These are phyloP conservation scores for Aspergillus ustus DNA, from an alignment of 2,329 filamentous ascomycete genomes.

Conservation along the genomic window DNA sequence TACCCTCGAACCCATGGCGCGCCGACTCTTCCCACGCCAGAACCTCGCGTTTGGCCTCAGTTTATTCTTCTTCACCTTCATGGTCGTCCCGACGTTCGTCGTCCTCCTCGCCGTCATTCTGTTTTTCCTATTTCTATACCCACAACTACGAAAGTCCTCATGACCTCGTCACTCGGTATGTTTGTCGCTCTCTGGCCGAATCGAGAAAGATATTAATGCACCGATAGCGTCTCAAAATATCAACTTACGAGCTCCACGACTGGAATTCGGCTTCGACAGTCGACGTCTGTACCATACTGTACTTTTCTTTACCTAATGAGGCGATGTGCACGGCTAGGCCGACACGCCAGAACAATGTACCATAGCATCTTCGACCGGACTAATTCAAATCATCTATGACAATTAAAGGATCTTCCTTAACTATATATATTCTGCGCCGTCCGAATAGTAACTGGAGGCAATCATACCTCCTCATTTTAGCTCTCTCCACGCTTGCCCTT, in stretches of 20 bases:
- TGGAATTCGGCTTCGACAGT: not conserved
- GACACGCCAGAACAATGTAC: not conserved
- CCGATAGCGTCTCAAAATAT: not conserved
- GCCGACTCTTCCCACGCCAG: conserved; percentile 33
- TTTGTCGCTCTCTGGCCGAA: not conserved
- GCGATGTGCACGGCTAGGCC: too few species aligned
- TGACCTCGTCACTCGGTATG: not conserved
- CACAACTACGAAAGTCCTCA: conserved; percentile 28
- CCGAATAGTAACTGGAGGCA: too few species aligned
- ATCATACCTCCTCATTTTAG: too few species aligned
- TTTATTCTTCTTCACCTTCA: conserved; percentile 39
- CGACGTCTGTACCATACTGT: not conserved
- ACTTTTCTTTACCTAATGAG: not conserved
- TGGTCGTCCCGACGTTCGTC: conserved; percentile 40
- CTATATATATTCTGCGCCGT: not conserved
- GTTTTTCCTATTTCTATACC: conserved; percentile 38
- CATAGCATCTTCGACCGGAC: not conserved
- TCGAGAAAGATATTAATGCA: not conserved
- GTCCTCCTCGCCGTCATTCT: conserved; percentile 37
- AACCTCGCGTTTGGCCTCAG: conserved; percentile 36
- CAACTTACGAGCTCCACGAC: not conserved
- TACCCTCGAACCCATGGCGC: conserved; percentile 33
- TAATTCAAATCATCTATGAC: not conserved
- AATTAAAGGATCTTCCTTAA: not conserved
- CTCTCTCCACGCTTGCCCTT: too few species aligned